phyloP scores from a whole-genome alignment of 352 stramenopile genomes.

The Pythium volutum region DNA sequence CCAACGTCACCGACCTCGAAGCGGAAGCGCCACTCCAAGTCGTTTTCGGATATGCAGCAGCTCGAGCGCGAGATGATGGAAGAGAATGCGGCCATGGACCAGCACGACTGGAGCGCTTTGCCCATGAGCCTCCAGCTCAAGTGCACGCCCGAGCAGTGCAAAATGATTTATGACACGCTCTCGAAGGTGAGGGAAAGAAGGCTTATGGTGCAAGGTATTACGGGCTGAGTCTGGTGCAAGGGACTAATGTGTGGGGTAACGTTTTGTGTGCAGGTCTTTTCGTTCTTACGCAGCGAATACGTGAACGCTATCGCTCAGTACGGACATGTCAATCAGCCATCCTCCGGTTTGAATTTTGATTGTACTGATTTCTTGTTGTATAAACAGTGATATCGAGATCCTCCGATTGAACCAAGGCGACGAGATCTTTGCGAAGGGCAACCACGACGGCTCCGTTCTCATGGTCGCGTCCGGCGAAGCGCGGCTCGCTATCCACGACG shows the following conservation, averaged over 20 bases:
- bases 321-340: not conserved
- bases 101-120: constrained; percentile 67
- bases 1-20: constrained; percentile 74
- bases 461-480: constrained; percentile 60
- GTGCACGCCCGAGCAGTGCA: constrained; percentile 69
- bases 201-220: too few species aligned
- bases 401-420: constrained; percentile 44
- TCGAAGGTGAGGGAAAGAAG: constrained; percentile 63
- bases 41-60: constrained; percentile 64
- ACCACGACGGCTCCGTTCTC: constrained; percentile 76
- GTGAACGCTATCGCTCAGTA: constrained; percentile 51
- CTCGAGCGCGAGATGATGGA: constrained; percentile 58
- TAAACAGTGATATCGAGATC: constrained; percentile 55
- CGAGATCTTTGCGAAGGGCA: constrained; percentile 50
- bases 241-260: not conserved
- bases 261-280: constrained; percentile 45
- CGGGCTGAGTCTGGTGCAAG: not conserved
- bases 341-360: not conserved
- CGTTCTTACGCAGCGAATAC: constrained; percentile 68
- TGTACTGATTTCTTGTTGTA: constrained; percentile 1
- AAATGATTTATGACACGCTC: constrained; percentile 76
- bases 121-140: constrained; percentile 52
- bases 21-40: constrained; percentile 67
- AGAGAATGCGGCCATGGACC: constrained; percentile 57
- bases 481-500: constrained; percentile 54